Base-by-base conservation (phyloP, 2,329 filamentous ascomycete species). In the Botrytis hyacinthi region DNA sequence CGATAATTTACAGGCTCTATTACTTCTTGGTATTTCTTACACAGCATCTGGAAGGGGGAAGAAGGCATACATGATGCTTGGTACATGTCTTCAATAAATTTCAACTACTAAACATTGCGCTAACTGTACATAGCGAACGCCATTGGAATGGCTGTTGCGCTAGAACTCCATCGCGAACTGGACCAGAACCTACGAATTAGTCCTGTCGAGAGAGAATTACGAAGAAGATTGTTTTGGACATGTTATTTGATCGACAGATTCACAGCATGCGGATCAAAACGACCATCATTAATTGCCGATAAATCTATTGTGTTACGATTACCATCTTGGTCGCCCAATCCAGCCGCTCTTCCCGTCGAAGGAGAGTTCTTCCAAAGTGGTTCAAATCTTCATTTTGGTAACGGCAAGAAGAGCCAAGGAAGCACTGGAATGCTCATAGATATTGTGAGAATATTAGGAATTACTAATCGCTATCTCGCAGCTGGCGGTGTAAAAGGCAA, bases 201-300 rank as follows among this genome's bases (percentile, higher is more conserved):
- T 0, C 86, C 89, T 0, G 84, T 89, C 6, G 93, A 97, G 80
- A 88, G 92, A 73, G 94, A 97, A 83, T 90, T 91, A 79, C 87
- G 92, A 63, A 86, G 94, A 72, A 88, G 92, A n/a, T 84, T 97
- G 2, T 97, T 97, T 82, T 97, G 94, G 94, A 91, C 92, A 3
- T 95, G 93, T 80, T 97, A 96, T 78, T 84, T 97, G 40, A 90
- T 97, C 82, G 94, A 97, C 80, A 88, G 92, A n/a, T 96, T 95
- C 78, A 87, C 91, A 77, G 89, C 92, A 1, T 94, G 92, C 76
- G 94, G 94, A 26, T 95, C 93, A 5, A 94, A 92, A 78, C 87
- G 94, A 16, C 93, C 93, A 0, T 93, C 92, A n/a, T 84, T 97
- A 12, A 91, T 96, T 37, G 87, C 89, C 40, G 94, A 97, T 81